phyloP scores from a whole-genome alignment of 2,329 filamentous ascomycete species.

The Paramyrothecium sp. region DNA sequence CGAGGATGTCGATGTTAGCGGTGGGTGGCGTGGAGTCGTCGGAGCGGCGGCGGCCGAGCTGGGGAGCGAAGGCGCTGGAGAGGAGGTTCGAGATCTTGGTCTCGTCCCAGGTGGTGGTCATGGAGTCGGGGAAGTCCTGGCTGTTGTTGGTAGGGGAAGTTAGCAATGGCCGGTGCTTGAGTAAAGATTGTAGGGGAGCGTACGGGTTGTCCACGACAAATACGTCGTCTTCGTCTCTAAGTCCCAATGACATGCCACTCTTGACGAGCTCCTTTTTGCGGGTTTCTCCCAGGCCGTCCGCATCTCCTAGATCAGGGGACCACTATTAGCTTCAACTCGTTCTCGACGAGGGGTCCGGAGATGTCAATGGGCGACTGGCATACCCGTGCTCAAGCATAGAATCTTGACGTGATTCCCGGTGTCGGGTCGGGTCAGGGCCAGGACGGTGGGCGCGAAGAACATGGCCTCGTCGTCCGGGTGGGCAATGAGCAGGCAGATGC shows the following conservation, averaged over 20 bases:
- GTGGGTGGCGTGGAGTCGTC: constrained; percentile 33
- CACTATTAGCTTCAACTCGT: constrained; percentile 4
- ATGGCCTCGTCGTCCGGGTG: constrained; percentile 99
- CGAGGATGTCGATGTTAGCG: constrained; percentile 71
- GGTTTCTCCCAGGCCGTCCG: constrained; percentile 81
- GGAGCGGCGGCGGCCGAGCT: constrained; percentile 39
- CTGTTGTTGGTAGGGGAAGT: constrained; percentile 8
- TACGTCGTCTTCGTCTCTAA: constrained; percentile 74
- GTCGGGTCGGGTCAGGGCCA: constrained; percentile 77
- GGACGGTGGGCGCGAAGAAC: constrained; percentile 92
- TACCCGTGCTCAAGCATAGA: constrained; percentile 84
- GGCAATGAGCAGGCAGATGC: constrained; percentile 88
- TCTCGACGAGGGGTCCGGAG: constrained; percentile 1
- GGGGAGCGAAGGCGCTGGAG: constrained; percentile 70
- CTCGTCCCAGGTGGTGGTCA: constrained; percentile 76
- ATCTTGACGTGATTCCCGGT: constrained; percentile 92
- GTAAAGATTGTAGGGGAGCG: constrained; percentile 18
- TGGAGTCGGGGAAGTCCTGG: constrained; percentile 81
- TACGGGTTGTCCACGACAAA: constrained; percentile 80
- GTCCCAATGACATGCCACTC: constrained; percentile 74
- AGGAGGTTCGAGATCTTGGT: constrained; percentile 69
- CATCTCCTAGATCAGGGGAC: constrained; percentile 58
- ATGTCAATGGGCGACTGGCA: constrained; percentile 2
- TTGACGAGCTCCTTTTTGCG: constrained; percentile 81
- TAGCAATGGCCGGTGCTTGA: background rate